Evolutionary conservation across 2,329 filamentous ascomycete genomes (phyloP).

Genomic region (Monosporascus ibericus): DNA sequence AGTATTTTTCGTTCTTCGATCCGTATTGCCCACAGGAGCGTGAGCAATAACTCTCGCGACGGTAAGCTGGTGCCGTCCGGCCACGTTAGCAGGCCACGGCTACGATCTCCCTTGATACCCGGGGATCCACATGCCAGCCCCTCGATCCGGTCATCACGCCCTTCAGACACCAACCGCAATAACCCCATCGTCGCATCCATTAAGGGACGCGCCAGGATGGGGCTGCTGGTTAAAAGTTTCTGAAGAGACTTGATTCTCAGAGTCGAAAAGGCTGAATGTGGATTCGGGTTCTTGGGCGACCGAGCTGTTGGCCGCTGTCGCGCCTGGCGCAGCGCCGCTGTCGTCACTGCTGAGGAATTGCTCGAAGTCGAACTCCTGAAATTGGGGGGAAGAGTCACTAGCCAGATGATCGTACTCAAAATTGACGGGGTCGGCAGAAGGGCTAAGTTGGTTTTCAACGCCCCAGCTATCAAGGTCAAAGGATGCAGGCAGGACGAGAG

Average conservation of each 20-base stretch:
- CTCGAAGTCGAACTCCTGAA: slow-evolving; percentile 37
- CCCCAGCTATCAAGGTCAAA: slow-evolving; percentile 68
- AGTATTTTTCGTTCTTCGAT: slow-evolving; percentile 27
- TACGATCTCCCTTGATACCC: slow-evolving; percentile 30
- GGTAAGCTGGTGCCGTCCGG: slow-evolving; percentile 30
- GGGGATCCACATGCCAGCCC: slow-evolving; percentile 27
- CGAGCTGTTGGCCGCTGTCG: slow-evolving; percentile 41
- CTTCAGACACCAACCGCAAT: slow-evolving; percentile 65
- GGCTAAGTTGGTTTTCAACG: slow-evolving; percentile 70
- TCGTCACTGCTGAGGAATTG: slow-evolving; percentile 51
- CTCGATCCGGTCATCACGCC: slow-evolving; percentile 41
- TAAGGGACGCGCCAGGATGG: slow-evolving; percentile 66
- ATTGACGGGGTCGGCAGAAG: slow-evolving; percentile 63
- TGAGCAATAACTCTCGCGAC: slow-evolving; percentile 30
- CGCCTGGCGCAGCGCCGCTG: slow-evolving; percentile 38
- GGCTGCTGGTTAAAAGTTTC: slow-evolving; percentile 67
- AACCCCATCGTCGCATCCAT: slow-evolving; percentile 68
- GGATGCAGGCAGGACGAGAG: slow-evolving; percentile 63
- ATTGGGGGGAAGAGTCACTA: slow-evolving; percentile 49
- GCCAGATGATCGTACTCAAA: slow-evolving; percentile 62
- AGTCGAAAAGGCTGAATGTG: slow-evolving; percentile 48
- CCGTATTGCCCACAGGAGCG: slow-evolving; percentile 28
- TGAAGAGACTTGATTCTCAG: slow-evolving; percentile 55
- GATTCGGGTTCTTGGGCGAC: slow-evolving; percentile 46
- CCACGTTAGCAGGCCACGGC: slow-evolving; percentile 27